A percentile compares a stretch with the other conserved stretches of the same genome.
These are phyloP conservation scores for Venturiaceae sp. DNA, from an alignment of 2,329 filamentous ascomycete genomes.

Conservation along the genomic window DNA sequence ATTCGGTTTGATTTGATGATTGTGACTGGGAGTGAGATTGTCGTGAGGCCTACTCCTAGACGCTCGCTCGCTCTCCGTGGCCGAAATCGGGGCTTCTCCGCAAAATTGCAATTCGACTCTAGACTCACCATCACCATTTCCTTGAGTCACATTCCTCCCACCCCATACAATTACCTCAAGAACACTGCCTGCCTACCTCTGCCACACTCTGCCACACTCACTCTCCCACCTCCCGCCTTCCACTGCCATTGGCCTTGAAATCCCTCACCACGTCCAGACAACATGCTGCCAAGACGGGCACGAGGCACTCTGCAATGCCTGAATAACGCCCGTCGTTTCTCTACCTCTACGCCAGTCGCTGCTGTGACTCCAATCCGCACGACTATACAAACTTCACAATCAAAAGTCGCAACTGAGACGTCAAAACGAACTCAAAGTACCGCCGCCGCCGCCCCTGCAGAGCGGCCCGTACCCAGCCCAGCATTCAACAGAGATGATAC, in stretches of 20 bases:
- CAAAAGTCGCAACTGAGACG: slow-evolving; percentile 18
- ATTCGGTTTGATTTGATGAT: too few species aligned
- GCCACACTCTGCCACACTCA: too few species aligned
- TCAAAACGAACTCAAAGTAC: slow-evolving; percentile 33
- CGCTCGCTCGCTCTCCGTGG: too few species aligned
- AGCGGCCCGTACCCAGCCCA: slow-evolving; percentile 32
- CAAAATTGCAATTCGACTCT: too few species aligned
- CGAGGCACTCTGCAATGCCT: slow-evolving; percentile 27
- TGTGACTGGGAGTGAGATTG: too few species aligned
- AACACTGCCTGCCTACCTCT: too few species aligned
- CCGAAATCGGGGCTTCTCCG: too few species aligned
- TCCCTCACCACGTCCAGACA: slow-evolving; percentile 13
- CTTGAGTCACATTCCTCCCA: too few species aligned
- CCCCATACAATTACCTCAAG: too few species aligned
- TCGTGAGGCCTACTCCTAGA: too few species aligned
- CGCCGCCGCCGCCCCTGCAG: slow-evolving; percentile 22
- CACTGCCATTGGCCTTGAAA: not conserved
- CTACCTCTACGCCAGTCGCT: slow-evolving; percentile 13
- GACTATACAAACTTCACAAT: not conserved
- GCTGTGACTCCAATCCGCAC: not conserved
- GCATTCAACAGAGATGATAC: slow-evolving; percentile 41
- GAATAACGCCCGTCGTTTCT: slow-evolving; percentile 32
- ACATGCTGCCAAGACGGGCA: slow-evolving; percentile 22
- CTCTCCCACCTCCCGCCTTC: too few species aligned
- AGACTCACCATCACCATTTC: too few species aligned